A percentile compares a stretch with the other conserved stretches of the same genome.
Evolutionary conservation across 148 eudicot genomes (phyloP).

Genomic region (Vaccinium myrtillus): DNA sequence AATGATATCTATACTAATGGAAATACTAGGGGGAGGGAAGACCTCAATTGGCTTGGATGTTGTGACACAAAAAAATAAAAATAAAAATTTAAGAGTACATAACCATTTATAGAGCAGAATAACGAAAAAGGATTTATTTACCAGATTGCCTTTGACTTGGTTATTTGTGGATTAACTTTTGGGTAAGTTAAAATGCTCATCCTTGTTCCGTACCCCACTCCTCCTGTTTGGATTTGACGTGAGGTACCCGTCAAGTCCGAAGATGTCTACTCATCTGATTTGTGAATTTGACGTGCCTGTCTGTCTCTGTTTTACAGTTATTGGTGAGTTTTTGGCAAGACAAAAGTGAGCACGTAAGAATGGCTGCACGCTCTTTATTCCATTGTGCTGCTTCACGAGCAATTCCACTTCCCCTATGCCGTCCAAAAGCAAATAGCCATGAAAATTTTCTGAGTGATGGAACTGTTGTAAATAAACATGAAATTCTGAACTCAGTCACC

Average conservation of each 20-base stretch:
- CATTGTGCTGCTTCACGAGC: conserved; percentile 98
- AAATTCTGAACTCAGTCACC: conserved; percentile 21
- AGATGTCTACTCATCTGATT: not conserved
- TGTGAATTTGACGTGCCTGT: conserved; percentile 8
- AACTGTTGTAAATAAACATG: conserved; percentile 25
- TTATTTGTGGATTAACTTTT: not conserved
- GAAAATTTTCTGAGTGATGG: conserved; percentile 24
- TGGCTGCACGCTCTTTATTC: conserved; percentile 93
- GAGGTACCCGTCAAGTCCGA: not conserved
- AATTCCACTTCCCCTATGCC: conserved; percentile 69
- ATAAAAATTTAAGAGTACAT: not conserved
- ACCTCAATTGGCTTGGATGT: not conserved
- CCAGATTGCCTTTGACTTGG: not conserved
- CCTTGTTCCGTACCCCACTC: not conserved
- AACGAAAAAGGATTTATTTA: not conserved
- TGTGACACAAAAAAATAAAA: not conserved
- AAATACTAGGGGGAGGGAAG: conserved; percentile 1
- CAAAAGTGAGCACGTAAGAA: conserved; percentile 84
- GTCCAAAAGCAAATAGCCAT: conserved; percentile 36
- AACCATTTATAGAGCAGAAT: no score
- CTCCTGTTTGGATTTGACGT: not conserved
- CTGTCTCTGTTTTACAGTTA: conserved; percentile 49
- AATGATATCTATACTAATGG: not conserved
- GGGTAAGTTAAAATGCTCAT: not conserved
- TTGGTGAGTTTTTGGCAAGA: conserved; percentile 97